Base-by-base conservation (phyloP, 306 rosid genomes). In the Vigna reflexopilosa region DNA sequence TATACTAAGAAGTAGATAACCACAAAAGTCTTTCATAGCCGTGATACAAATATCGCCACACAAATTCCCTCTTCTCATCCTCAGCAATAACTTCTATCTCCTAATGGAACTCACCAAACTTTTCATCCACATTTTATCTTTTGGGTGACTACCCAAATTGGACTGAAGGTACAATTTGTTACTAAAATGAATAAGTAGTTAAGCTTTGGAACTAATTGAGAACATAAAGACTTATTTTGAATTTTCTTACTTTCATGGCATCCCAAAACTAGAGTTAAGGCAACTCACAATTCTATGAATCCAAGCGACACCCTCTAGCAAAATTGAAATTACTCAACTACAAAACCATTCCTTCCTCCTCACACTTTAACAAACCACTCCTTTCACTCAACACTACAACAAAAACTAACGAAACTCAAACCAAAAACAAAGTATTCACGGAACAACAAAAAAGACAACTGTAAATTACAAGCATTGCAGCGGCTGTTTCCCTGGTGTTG, bases 401-500 rank as follows among this genome's bases (percentile, higher is more conserved):
- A 44, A 56, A 55, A 47, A 13, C 6, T 10, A 26, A 13, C 28
- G 9, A 64, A 51, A 15, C 73, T 30, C 48, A 79, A 73, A 45
- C 15, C 16, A 45, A 4, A 26, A 49, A 32, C 5, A 24, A 38
- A 79, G 9, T 19, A 7, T 2, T 15, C 7, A 30, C 12, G n/a
- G 44, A 45, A 26, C 7, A 17, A 20, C 4, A 40, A 59, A 9
- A 1, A 9, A 0, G 5, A 12, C 4, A 12, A 26, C 9, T 19
- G 17, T 13, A 69, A 34, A 65, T 32, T 91, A 95, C 99, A 42
- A 87, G 95, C 98, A 95, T 95, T 83, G 97, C 90, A 0, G 90
- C 54, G 54, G 98, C 99, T 4, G 93, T 77, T 59, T 89, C 99
- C 68, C 91, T 84, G 32, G 82, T 76, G 81, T 52, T 80, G 57